Base-by-base conservation (phyloP, 441 rosid genomes). In the Gossypium davidsonii region DNA sequence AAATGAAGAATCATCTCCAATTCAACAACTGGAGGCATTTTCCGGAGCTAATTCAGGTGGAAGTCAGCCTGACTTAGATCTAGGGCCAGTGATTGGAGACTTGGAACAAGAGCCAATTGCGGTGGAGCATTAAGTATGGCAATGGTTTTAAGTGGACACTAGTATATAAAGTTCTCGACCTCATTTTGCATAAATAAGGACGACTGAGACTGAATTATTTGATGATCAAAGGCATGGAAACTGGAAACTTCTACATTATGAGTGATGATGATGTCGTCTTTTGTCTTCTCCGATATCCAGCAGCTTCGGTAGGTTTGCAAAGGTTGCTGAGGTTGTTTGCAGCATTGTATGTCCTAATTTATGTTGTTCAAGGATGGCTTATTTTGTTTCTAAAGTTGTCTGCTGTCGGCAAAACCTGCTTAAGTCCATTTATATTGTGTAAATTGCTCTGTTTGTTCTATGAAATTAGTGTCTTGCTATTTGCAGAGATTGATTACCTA, bases 251-350 rank as follows among this genome's bases (percentile, higher is more conserved):
- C 70, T 82, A 77, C 78, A 63, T 78, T 76, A 67, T 34, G 68
- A 78, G 74, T 66, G 73, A 71, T 79, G 82, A 73, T 80, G 79
- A 74, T 80, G 80, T 75, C 34, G 34, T 31, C 34, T 28, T 3
- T 48, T 67, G 42, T 82, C 77, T 77, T 84, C 77, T 79, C 75
- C 71, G 69, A 83, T 63, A 73, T 80, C 20, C 71, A 76, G 82
- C 79, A 77, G 80, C 80, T 67, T 76, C 67, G 76, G 63, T 78
- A 78, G 83, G 62, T 77, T 74, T 67, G 79, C 68, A 52, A 46
- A 83, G 84, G 71, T 79, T 76, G 80, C 81, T 76, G 76, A 74
- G 82, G 71, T 61, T 58, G 71, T 72, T 85, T 78, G 81, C 77
- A 83, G 76, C 85, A 60, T 61, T 79, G 70, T 76, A 76, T 79